Evolutionary conservation across 768 basidiomycete genomes (phyloP).

Genomic region (Lentinus brumalis): DNA sequence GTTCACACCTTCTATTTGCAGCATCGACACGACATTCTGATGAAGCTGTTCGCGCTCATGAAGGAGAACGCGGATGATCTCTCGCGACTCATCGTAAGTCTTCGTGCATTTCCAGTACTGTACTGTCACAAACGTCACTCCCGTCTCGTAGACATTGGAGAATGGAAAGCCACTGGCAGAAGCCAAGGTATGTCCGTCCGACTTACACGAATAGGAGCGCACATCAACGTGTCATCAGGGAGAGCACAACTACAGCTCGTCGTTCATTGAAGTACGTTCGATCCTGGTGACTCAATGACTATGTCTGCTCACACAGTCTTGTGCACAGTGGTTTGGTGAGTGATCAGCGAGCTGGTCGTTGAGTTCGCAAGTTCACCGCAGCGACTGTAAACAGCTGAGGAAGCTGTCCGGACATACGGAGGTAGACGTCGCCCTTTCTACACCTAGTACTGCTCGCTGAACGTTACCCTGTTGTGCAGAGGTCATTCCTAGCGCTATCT

Average conservation of each 20-base stretch:
- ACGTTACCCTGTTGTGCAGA: slow-evolving; percentile 43
- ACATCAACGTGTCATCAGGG: slow-evolving; percentile 47
- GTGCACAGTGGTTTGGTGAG: slow-evolving; percentile 76
- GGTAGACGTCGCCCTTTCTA: slow-evolving; percentile 44
- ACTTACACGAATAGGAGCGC: not conserved
- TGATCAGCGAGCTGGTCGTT: not conserved
- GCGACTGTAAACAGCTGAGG: slow-evolving; percentile 63
- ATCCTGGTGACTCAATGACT: slow-evolving; percentile 17
- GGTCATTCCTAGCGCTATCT: slow-evolving; percentile 75
- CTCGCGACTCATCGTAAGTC: slow-evolving; percentile 78
- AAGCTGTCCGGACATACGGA: slow-evolving; percentile 91
- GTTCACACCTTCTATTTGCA: slow-evolving; percentile 29
- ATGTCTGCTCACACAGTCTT: slow-evolving; percentile 3
- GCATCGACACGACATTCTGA: slow-evolving; percentile 81
- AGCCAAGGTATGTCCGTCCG: slow-evolving; percentile 55
- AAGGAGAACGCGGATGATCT: slow-evolving; percentile 85
- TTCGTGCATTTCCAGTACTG: not conserved
- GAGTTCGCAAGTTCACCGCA: not conserved
- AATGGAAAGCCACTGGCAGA: slow-evolving; percentile 92
- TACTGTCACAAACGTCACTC: no score
- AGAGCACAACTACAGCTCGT: slow-evolving; percentile 84
- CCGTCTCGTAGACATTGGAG: slow-evolving; percentile 71
- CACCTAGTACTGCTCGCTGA: no score
- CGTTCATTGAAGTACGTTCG: slow-evolving; percentile 71
- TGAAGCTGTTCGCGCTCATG: slow-evolving; percentile 80